phyloP scores from a whole-genome alignment of 306 rosid genomes.

The Sesbania bispinosa region DNA sequence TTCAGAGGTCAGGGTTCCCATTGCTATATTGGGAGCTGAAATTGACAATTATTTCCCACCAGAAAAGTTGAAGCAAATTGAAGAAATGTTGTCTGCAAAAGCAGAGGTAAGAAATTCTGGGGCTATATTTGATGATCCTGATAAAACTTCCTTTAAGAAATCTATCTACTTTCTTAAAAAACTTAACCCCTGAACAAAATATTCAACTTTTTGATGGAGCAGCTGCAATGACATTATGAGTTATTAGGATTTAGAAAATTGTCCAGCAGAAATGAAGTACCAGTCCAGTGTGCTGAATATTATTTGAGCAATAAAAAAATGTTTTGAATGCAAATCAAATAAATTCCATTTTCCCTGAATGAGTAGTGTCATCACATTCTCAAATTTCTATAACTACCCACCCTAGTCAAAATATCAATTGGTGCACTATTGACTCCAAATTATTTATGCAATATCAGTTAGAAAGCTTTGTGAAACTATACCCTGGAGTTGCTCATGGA shows the following conservation, averaged over 20 bases:
- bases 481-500: constrained; percentile 58
- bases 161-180: neutral
- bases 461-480: constrained; percentile 56
- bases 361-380: neutral
- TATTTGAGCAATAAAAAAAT: neutral
- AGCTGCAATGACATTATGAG: neutral
- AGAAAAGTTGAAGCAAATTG: constrained; percentile 40
- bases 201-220: neutral
- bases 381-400: neutral
- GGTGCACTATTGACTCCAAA: neutral
- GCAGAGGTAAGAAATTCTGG: constrained; percentile 38
- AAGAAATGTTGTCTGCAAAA: constrained; percentile 32
- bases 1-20: constrained; percentile 48
- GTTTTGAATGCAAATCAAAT: neutral
- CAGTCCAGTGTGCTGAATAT: too few species aligned
- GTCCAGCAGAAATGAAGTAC: too few species aligned
- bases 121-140: neutral
- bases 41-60: constrained; percentile 32
- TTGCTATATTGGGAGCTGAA: constrained; percentile 53
- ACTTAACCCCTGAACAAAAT: neutral
- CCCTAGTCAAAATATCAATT: neutral
- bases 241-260: too few species aligned
- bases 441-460: constrained; percentile 27
- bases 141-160: neutral
- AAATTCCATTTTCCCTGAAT: neutral